Percentiles rank a stretch among this genome's conserved stretches.
These are phyloP conservation scores for Mycena galopus DNA, from an alignment of 768 basidiomycete species.

Conservation along the genomic window DNA sequence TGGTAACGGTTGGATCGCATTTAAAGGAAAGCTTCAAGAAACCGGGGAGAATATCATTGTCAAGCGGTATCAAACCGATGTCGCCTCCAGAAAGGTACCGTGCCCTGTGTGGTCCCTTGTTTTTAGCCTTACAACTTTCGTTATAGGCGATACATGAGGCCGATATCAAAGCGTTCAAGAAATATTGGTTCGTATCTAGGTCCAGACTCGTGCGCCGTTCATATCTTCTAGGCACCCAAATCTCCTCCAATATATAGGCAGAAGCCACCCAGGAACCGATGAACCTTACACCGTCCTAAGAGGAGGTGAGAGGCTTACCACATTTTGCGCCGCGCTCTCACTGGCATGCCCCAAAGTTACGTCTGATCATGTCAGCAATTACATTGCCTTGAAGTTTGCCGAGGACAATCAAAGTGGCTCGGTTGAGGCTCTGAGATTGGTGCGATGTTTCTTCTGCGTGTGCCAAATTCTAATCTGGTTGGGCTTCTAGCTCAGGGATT, in stretches of 20 bases:
- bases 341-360: slow-evolving; percentile 6
- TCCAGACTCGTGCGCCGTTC: not conserved
- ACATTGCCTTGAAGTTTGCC: slow-evolving; percentile 26
- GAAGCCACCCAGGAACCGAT: slow-evolving; percentile 14
- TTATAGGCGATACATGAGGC: slow-evolving; percentile 15
- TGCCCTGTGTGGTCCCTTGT: not conserved
- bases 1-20: slow-evolving; percentile 19
- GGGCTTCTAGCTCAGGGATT: slow-evolving; percentile 16
- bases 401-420: slow-evolving; percentile 25
- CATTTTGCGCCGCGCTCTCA: not conserved
- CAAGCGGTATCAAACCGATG: not conserved
- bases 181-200: slow-evolving; percentile 2
- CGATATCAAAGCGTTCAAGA: slow-evolving; percentile 28
- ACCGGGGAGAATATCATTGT: slow-evolving; percentile 8
- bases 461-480: not conserved
- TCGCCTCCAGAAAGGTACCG: not conserved
- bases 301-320: slow-evolving; percentile 6
- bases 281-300: slow-evolving; percentile 20
- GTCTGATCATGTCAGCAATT: slow-evolving; percentile 26
- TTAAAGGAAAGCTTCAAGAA: not conserved
- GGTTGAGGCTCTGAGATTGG: slow-evolving; percentile 27
- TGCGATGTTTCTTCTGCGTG: not conserved
- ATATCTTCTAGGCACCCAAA: slow-evolving; percentile 19
- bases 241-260: slow-evolving; percentile 23
- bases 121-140: not conserved